Base-by-base conservation (phyloP, 1,284 basidiomycete genomes). In the Pseudozyma hubeiensis region DNA sequence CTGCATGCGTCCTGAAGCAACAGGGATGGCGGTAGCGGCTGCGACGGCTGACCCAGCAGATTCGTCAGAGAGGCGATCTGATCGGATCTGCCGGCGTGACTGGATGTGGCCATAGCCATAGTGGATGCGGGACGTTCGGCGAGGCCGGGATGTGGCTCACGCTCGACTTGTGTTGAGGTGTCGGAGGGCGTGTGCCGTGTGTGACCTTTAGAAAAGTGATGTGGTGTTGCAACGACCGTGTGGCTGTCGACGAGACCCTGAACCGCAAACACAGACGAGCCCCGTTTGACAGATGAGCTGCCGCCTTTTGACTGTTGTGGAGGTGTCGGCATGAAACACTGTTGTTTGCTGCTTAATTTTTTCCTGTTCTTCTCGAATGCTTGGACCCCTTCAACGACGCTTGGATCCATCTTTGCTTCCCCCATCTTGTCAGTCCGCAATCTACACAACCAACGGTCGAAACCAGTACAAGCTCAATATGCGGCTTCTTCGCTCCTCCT, bases 1-100 rank as follows among this genome's bases (percentile, higher is more conserved):
- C 66, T 73, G 58, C 61, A 64, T n/a, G 75, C 64, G 41, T 77
- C 75, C 19, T 73, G 61, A 4, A 77, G 63, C 11, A 73, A 57
- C 10, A 77, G 29, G 16, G 70, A 66, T 4, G 69, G 24, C 6
- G 75, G 70, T 9, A 69, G 49, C 10, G 70, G 60, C 39, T 66
- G 66, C 1, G 47, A 37, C 4, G 75, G 39, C 47, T 65, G 57
- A 19, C 70, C 59, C 10, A 73, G 35, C 39, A 73, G 40, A 17
- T 34, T 55, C 10, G 50, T 64, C 11, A 73, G 46, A 4, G 70
- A 31, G 6, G 24, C 30, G 9, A 67, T 56, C 50, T 73, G 70
- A 14, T 53, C 53, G 24, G 53, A 31, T 49, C 70, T 55, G 30
- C 70, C 70, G n/a, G 61, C 51, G 30, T 73, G 54, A 17, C 33